A percentile compares a stretch with the other conserved stretches of the same genome.
phyloP scores from a whole-genome alignment of 495 filamentous ascomycete species.

The Neurospora sublineolata region DNA sequence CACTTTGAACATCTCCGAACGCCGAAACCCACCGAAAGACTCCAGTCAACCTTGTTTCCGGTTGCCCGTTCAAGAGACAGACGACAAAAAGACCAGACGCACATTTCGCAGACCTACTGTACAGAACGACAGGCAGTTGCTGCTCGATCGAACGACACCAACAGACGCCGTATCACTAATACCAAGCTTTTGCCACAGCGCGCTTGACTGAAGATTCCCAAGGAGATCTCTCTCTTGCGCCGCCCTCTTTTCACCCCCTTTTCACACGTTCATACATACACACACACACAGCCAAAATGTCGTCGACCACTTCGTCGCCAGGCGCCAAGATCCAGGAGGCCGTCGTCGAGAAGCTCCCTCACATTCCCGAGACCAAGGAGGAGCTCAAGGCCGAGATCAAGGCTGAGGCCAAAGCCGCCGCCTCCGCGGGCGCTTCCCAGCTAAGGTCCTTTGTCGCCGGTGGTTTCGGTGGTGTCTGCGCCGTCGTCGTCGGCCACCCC shows the following conservation, averaged over 20 bases:
- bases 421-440: slow-evolving; percentile 33
- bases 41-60: neutral
- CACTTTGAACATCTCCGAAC: neutral
- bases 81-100: neutral
- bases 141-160: neutral
- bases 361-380: slow-evolving; percentile 40
- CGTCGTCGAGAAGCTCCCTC: slow-evolving; percentile 35
- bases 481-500: slow-evolving; percentile 86
- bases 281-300: slow-evolving; percentile 11
- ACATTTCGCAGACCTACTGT: neutral
- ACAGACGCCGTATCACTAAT: neutral
- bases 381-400: slow-evolving; percentile 40
- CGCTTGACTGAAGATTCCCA: neutral
- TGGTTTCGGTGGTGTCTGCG: slow-evolving; percentile 86
- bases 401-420: slow-evolving; percentile 35
- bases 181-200: neutral
- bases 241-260: neutral
- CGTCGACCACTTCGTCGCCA: slow-evolving; percentile 17
- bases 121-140: neutral
- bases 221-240: neutral
- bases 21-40: neutral
- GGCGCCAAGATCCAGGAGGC: slow-evolving; percentile 24
- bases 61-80: neutral
- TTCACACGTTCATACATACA: neutral
- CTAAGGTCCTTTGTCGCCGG: slow-evolving; percentile 78